A percentile compares a stretch with the other conserved stretches of the same genome.
Evolutionary conservation across 2,329 filamentous ascomycete species (phyloP).

Genomic region (Botrytis porri): DNA sequence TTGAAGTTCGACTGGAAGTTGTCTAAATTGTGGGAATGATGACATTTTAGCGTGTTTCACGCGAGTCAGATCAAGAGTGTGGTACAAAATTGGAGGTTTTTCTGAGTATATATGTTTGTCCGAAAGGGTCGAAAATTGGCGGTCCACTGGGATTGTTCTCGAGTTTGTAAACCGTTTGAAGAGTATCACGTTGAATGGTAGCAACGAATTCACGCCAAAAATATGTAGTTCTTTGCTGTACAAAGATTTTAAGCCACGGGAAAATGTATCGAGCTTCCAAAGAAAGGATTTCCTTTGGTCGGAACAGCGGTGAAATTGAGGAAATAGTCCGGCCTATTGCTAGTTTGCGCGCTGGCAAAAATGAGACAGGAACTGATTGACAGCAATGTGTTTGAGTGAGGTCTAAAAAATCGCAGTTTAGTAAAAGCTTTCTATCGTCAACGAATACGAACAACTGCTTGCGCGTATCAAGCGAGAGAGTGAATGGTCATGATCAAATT

Average conservation of each 20-base stretch:
- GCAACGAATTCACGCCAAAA: background rate
- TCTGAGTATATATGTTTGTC: background rate
- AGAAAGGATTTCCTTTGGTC: background rate
- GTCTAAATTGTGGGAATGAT: constrained; percentile 4
- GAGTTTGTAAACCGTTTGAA: background rate
- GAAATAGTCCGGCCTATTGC: background rate
- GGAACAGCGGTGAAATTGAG: background rate
- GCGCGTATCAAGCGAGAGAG: background rate
- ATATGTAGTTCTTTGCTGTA: background rate
- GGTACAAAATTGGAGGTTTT: too few species aligned
- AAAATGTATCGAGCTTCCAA: background rate
- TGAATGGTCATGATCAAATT: background rate
- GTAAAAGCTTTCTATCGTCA: background rate
- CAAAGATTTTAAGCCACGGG: background rate
- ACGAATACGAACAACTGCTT: background rate
- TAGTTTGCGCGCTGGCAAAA: background rate
- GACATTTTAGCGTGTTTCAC: background rate
- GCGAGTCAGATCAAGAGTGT: background rate
- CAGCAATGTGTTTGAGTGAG: background rate
- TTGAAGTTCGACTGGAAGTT: constrained; percentile 12
- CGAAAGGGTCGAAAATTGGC: background rate
- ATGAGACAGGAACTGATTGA: constrained; percentile 2
- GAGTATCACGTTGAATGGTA: background rate
- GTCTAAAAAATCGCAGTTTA: background rate
- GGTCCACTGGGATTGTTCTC: background rate